Evolutionary conservation across 768 basidiomycete genomes (phyloP), one percentile per base, ranked within the genome.

Genomic region (Exidia glandulosa): DNA sequence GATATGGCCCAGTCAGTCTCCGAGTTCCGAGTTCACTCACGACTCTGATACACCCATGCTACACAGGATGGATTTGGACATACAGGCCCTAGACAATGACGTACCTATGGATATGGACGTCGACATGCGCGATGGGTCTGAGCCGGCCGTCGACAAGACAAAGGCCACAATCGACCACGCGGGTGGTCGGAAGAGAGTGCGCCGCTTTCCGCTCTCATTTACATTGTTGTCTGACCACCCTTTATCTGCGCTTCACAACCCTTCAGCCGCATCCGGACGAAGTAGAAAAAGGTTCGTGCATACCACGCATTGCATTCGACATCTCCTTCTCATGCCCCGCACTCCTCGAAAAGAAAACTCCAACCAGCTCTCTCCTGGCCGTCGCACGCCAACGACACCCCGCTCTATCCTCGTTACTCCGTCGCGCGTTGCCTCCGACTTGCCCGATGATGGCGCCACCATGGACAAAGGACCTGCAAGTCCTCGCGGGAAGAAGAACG

Each of bases 401-500:
- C 56, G 41, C 25, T 56, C 55, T 13, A 57, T 56, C 32, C 60
- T 60, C 48, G 32, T 41, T 27, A 31, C 32, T 60, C 37, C 41
- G 23, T 30, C 36, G 13, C 36, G 29, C 30, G 25, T 27, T 9
- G 50, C 25, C 14, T 41, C 30, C 9, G 9, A 7, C 6, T 5
- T 25, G 52, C 47, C 50, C 54, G 31, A 32, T 31, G 16, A 57
- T 7, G 25, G 32, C 23, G 48, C 3, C 14, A 6, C 23, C 25
- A 59, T 50, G 56, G 25, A 57, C 37, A 56, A 37, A 25, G 41
- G 14, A 14, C 19, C 13, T n/a, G n/a, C n/a, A n/a, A n/a, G n/a
- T n/a, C n/a, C n/a, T n/a, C n/a, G n/a, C n/a, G n/a, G n/a, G 3
- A 57, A 61, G 37, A 67, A 59, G 65, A 87, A 81, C 67, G 70